Base-by-base conservation (phyloP, 1,284 basidiomycete genomes). In the Leccinum angustisporum region DNA sequence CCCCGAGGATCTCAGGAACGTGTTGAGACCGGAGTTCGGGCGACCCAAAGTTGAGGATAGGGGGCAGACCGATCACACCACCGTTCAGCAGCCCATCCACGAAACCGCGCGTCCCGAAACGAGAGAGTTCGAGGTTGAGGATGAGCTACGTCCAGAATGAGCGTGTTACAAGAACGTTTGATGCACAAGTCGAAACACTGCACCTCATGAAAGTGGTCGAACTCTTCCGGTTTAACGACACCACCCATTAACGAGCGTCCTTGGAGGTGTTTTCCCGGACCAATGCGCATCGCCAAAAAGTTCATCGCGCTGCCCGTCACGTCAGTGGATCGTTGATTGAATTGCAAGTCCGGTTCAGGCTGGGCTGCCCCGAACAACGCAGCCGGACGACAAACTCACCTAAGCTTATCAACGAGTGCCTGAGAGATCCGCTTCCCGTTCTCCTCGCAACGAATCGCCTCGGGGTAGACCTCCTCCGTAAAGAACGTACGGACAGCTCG, bases 271-370 rank as follows among this genome's bases (percentile, higher is more conserved):
- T 88, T 89, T 3, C 91, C 91, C 4, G 90, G 91, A 4, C 97
- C 97, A 52, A 98, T 82, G 21, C 97, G 88, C 96, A 98, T 98
- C 18, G 94, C 91, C 61, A 94, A 87, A 59, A 97, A 81, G 72
- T 95, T 92, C 66, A 85, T 77, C 65, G 85, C 84, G 43, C 87
- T 90, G 64, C 25, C 58, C 11, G 30, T 56, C 54, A n/a, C 36
- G 25, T 36, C 11, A 33, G 60, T 18, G 11, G 4, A 16, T 18
- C 7, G 11, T 40, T 10, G 9, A 43, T 54, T 38, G 31, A n/a
- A 36, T 38, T 27, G 21, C 18, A 54, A 31, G 51, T 11, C 51
- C 16, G 10, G 51, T 31, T 11, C 31, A 6, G 31, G 5, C 31
- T 13, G 8, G 51, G 30, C 36, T 13, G n/a, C 54, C 31, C 36